Conservation (phyloP, 148 eudicot species). For the Rhododendron ferrugineum region DNA sequence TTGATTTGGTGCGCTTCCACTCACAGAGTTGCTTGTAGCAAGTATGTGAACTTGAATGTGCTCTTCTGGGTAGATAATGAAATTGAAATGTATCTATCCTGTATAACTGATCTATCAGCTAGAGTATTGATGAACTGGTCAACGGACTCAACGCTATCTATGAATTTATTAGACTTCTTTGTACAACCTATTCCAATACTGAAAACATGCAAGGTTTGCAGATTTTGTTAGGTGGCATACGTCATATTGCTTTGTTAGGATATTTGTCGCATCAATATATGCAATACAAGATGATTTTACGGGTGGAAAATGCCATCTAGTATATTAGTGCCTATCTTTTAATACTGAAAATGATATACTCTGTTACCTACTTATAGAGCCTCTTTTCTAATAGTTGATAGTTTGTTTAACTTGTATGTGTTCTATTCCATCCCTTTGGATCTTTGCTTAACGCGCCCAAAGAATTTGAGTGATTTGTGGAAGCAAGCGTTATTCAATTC, state of each 20-base stretch:
- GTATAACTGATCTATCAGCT: not conserved
- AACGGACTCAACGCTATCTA: not conserved
- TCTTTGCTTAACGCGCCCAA: not conserved
- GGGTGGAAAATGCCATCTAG: not conserved
- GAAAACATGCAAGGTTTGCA: not conserved
- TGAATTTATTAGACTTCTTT: not conserved
- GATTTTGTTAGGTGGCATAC: not conserved
- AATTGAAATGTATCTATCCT: not conserved
- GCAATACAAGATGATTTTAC: not conserved
- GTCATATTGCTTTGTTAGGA: not conserved
- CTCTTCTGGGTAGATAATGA: not conserved
- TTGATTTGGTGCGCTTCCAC: not conserved
- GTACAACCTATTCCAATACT: not conserved
- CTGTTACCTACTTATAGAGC: not conserved
- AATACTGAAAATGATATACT: not conserved
- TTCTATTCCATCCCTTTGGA: not conserved
- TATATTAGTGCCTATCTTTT: not conserved
- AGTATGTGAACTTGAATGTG: not conserved
- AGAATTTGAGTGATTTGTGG: not conserved
- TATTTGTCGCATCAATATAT: not conserved
- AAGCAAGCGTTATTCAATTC: not conserved
- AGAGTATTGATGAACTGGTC: not conserved
- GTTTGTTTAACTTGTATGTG: not conserved
- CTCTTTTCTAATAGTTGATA: not conserved
- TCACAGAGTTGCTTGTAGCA: not conserved